phyloP scores from a whole-genome alignment of 768 basidiomycete genomes.

The Boletus edulis region DNA sequence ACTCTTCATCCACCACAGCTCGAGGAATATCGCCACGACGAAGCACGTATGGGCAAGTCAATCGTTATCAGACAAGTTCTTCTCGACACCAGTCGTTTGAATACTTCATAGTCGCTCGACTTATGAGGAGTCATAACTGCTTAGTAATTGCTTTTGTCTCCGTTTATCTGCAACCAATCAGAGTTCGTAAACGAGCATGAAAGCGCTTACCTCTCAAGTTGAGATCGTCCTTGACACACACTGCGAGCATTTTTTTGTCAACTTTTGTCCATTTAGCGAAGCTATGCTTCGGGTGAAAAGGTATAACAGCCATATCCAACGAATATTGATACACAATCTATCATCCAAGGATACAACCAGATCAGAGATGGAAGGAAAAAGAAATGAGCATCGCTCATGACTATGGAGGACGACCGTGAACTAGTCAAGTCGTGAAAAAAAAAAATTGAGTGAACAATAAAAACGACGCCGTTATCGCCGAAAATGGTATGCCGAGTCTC shows the following conservation, averaged over 20 bases:
- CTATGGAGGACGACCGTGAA: background rate
- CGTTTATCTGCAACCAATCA: too few species aligned
- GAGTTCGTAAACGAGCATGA: too few species aligned
- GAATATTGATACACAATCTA: slow-evolving; percentile 29
- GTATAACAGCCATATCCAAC: background rate
- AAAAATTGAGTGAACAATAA: background rate
- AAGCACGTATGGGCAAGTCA: too few species aligned
- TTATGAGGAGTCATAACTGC: too few species aligned
- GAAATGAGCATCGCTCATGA: slow-evolving; percentile 2
- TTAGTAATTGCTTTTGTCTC: too few species aligned
- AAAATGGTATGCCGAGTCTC: background rate
- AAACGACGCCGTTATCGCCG: slow-evolving; percentile 5
- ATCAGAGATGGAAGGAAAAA: background rate
- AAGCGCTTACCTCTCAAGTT: too few species aligned
- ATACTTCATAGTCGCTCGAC: too few species aligned
- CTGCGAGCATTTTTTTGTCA: background rate
- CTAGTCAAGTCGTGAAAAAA: too few species aligned
- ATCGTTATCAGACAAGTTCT: too few species aligned
- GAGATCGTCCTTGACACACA: background rate
- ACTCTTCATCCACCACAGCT: too few species aligned
- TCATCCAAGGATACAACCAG: slow-evolving; percentile 16
- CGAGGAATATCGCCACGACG: too few species aligned
- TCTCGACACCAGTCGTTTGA: too few species aligned
- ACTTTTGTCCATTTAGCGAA: background rate
- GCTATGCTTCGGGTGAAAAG: background rate